Conservation (phyloP, 441 rosid species). For the Populus hybrid region DNA sequence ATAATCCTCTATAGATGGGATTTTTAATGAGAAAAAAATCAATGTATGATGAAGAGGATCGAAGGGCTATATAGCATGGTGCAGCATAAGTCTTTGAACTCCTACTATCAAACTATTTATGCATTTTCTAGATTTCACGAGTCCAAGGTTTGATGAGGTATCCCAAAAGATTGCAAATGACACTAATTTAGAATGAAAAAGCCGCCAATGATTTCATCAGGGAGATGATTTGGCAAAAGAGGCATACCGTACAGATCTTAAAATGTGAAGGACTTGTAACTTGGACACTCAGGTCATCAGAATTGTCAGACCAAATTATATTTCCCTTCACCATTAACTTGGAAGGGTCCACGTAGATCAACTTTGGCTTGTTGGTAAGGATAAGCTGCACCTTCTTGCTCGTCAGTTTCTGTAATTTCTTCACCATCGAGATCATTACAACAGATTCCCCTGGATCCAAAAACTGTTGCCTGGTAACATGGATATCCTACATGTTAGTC, state of each 20-base stretch:
- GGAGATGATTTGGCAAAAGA: constrained; percentile 7
- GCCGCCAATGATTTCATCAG: not conserved
- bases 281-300: constrained; percentile 77
- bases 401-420: constrained; percentile 82
- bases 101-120: not conserved
- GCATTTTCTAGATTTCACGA: not conserved
- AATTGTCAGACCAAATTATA: constrained; percentile 91
- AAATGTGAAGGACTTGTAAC: constrained; percentile 72
- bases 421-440: constrained; percentile 94
- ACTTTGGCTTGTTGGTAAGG: constrained; percentile 90
- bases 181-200: not conserved
- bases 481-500: constrained; percentile 4
- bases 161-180: not conserved
- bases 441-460: constrained; percentile 95
- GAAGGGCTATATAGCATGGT: not conserved
- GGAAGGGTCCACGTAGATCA: constrained; percentile 88
- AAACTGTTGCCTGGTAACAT: constrained; percentile 87
- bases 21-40: not conserved
- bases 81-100: no score
- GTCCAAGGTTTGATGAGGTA: not conserved
- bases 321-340: constrained; percentile 83
- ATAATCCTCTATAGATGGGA: not conserved
- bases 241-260: constrained; percentile 84
- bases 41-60: not conserved
- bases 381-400: constrained; percentile 98